phyloP scores from a whole-genome alignment of 257 asterid species.

The Solanum chaucha region DNA sequence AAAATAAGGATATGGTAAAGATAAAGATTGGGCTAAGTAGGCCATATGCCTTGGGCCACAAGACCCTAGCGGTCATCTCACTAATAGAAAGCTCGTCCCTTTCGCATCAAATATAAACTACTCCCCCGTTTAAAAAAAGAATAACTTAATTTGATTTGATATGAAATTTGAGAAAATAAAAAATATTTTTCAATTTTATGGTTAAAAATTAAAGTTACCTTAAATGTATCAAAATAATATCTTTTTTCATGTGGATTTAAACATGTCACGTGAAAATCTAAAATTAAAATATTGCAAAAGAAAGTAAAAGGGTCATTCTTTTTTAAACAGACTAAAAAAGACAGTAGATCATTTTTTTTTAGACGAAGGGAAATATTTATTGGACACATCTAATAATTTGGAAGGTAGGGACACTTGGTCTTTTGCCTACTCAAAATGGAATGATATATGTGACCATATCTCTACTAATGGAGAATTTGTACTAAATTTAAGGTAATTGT shows the following conservation, averaged over 20 bases:
- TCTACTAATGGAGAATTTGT: neutral
- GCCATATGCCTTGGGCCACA: neutral
- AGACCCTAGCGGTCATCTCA: neutral
- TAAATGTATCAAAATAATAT: no score
- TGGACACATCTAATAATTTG: neutral
- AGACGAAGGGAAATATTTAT: no score
- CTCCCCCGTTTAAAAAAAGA: neutral
- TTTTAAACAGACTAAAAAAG: no score
- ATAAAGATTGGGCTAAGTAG: neutral
- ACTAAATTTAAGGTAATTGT: neutral
- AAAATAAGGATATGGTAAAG: neutral
- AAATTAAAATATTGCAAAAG: no score
- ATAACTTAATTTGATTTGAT: rapidly evolving
- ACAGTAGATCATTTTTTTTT: no score
- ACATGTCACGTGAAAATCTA: no score
- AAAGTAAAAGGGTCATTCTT: rapidly evolving
- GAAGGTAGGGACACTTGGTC: neutral
- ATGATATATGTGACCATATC: conserved; percentile 7
- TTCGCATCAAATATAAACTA: neutral
- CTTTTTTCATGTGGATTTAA: no score
- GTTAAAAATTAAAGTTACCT: no score
- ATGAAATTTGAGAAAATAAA: no score
- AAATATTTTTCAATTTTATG: no score
- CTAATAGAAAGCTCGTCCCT: neutral
- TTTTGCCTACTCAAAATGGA: conserved; percentile 11